Evolutionary conservation across 371 early-diverging fungal genomes (phyloP).

Genomic region (Rhizopus microsporus): DNA sequence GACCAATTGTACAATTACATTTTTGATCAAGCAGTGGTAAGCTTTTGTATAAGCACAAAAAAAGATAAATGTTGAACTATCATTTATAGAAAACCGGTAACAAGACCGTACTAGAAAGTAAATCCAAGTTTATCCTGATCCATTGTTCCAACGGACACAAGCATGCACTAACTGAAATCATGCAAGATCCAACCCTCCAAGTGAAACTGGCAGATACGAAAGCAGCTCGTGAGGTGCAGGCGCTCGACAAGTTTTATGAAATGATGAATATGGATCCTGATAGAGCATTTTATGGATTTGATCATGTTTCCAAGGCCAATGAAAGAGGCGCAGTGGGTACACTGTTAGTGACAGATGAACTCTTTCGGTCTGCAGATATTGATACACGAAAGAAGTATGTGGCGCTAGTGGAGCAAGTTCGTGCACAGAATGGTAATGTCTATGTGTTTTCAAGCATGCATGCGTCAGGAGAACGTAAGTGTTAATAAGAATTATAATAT

Average conservation of each 20-base stretch:
- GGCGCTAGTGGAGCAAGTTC: constrained; percentile 79
- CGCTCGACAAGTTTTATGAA: constrained; percentile 83
- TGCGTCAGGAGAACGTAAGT: constrained; percentile 90
- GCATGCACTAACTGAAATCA: constrained; percentile 90
- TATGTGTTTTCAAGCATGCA: constrained; percentile 91
- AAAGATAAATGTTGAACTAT: neutral
- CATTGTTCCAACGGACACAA: constrained; percentile 96
- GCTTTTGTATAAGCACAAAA: constrained; percentile 18
- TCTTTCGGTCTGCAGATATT: constrained; percentile 90
- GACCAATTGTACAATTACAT: constrained; percentile 87
- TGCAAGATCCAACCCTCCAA: constrained; percentile 85
- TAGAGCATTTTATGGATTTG: constrained; percentile 89
- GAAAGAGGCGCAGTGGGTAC: constrained; percentile 86
- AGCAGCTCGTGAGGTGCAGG: constrained; percentile 81
- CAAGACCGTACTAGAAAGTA: constrained; percentile 79
- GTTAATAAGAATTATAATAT: neutral
- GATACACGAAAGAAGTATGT: constrained; percentile 83
- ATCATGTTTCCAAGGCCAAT: constrained; percentile 83
- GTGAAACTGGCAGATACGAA: constrained; percentile 89
- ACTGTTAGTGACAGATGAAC: constrained; percentile 86
- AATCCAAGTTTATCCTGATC: constrained; percentile 83
- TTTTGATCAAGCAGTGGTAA: constrained; percentile 80
- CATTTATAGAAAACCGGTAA: constrained; percentile 71
- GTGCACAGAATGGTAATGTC: constrained; percentile 78
- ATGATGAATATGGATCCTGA: constrained; percentile 90